Evolutionary conservation across 1,284 basidiomycete species (phyloP), one percentile per base, ranked within the genome.

Genomic region (Malassezia cuniculi): DNA sequence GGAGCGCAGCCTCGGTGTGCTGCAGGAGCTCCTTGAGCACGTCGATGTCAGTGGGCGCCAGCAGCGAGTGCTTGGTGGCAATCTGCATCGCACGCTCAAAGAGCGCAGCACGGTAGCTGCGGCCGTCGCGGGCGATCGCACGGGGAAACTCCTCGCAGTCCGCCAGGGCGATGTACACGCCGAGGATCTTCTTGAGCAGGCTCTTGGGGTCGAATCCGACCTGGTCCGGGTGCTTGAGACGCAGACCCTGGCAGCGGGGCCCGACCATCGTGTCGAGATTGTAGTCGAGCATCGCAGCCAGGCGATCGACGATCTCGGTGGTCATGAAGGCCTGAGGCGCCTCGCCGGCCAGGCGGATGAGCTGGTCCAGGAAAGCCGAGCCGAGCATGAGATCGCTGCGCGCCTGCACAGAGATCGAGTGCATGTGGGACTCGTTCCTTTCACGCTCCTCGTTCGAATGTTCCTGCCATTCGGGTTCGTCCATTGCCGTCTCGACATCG

Each of bases 201-300:
- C 74, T 74, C 58, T 77, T 80, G 0, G 90, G 87, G 48, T 85
- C 78, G 72, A 95, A 99, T 46, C 78, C 78, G 68, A 84, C 83
- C 67, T 85, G 85, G 54, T 90, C 83, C 6, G 80, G 79, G 39
- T 95, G 80, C 51, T 79, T 76, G 39, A 97, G 84, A 52, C 77
- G 80, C 16, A 99, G 75, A 22, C 89, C 79, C 47, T 69, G 66
- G 63, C 78, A 85, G 46, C 76, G 76, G 3, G 87, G 85, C 0
- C 93, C 93, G 18, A 81, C 85, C 19, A 99, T 78, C 5, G 80
- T 79, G 36, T 82, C 79, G 17, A 99, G 73, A 60, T 95, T 95
- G 71, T 90, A 90, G 67, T 94, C 83, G 54, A 99, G 71, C 84
- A 95, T 95, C 1, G 89, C 89, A 3, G 93, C 90, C 12, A 99